A percentile compares a stretch with the other conserved stretches of the same genome.
Evolutionary conservation across 768 basidiomycete genomes (phyloP).

Genomic region (Lactarius pseudohatsudake): DNA sequence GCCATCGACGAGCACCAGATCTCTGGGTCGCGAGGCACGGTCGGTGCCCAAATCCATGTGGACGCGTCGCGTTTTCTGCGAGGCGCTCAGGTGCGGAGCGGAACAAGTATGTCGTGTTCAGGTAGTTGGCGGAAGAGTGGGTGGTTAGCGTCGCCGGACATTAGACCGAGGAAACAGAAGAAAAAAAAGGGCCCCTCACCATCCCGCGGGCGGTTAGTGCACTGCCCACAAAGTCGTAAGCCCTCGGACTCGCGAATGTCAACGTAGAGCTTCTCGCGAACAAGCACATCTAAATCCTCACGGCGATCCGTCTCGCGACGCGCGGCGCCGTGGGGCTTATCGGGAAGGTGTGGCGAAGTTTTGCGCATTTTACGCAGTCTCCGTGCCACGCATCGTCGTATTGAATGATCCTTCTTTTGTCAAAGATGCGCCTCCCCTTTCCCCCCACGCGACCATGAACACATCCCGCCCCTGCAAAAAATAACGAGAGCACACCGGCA

Average conservation of each 20-base stretch:
- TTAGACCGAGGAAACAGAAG: neutral
- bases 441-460: too few relatives aligned
- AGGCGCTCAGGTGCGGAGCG: conserved; percentile 11
- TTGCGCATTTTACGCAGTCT: neutral
- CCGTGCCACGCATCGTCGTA: neutral
- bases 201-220: conserved; percentile 51
- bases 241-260: conserved; percentile 80
- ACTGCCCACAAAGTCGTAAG: conserved; percentile 50
- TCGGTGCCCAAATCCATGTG: conserved; percentile 79
- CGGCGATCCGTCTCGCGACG: conserved; percentile 1
- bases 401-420: neutral
- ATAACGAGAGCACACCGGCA: neutral
- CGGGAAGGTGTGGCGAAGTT: neutral
- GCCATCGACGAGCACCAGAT: conserved; percentile 75
- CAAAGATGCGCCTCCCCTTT: too few relatives aligned
- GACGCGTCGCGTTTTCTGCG: conserved; percentile 81
- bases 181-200: conserved; percentile 39
- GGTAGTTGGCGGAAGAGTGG: neutral
- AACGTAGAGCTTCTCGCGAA: conserved; percentile 57
- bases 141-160: neutral
- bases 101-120: neutral
- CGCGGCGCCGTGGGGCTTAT: neutral
- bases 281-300: conserved; percentile 35
- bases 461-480: neutral
- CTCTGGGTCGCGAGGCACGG: conserved; percentile 50